phyloP scores from a whole-genome alignment of 2,329 filamentous ascomycete genomes.

The Bipolaris oryzae region DNA sequence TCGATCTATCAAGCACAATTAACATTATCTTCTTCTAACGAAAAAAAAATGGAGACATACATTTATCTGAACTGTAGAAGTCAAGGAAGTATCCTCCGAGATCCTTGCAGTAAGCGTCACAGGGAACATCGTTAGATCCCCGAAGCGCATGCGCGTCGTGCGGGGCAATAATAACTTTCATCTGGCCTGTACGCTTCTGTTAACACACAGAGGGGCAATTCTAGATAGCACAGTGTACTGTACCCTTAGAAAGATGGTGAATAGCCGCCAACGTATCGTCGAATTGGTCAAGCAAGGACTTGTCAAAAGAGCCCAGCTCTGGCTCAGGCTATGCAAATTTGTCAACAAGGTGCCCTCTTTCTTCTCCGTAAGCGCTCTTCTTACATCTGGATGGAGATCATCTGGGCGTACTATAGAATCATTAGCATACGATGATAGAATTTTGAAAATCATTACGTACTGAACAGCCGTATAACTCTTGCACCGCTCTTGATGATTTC shows the following conservation, averaged over 20 bases:
- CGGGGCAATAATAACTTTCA: constrained; percentile 47
- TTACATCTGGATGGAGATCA: constrained; percentile 38
- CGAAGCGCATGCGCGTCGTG: constrained; percentile 45
- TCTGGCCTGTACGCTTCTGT: constrained; percentile 25
- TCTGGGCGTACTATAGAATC: constrained; percentile 32
- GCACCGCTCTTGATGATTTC: constrained; percentile 39
- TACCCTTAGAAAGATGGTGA: constrained; percentile 43
- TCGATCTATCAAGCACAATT: constrained; percentile 22
- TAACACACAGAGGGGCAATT: background rate
- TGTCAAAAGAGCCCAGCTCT: constrained; percentile 40
- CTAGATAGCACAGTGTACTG: background rate
- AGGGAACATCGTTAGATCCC: constrained; percentile 38
- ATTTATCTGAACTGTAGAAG: constrained; percentile 42
- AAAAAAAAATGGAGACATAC: constrained; percentile 16
- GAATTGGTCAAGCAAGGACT: constrained; percentile 40
- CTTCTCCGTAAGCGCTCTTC: background rate
- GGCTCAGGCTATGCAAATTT: constrained; percentile 30
- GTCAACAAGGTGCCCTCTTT: constrained; percentile 1
- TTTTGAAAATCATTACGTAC: constrained; percentile 21
- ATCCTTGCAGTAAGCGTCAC: constrained; percentile 45
- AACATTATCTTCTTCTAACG: background rate
- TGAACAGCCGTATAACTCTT: constrained; percentile 43
- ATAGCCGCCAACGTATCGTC: constrained; percentile 46
- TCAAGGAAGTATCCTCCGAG: constrained; percentile 42
- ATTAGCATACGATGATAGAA: background rate